Base-by-base conservation (phyloP, 2,329 filamentous ascomycete genomes). In the Fusarium sp. region DNA sequence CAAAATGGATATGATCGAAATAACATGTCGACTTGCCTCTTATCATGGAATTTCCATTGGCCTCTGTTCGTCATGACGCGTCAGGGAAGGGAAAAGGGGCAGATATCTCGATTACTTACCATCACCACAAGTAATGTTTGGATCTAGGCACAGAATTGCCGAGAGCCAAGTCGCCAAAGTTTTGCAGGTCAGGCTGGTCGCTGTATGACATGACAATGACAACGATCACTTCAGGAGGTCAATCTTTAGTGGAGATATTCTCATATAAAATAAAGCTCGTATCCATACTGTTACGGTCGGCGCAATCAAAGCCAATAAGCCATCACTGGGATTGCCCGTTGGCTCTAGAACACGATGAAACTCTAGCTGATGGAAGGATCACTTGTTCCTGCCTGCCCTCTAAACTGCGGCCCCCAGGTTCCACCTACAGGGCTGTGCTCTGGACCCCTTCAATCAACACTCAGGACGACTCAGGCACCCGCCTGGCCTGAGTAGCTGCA, bases 381-480 rank as follows among this genome's bases (percentile, higher is more conserved):
- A 40, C 21, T 33, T 33, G 36, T 41, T 66, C 66, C 61, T n/a
- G n/a, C n/a, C 67, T 56, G 56, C 63, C 58, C 60, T 61, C 48
- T 58, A 62, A 63, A 60, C 50, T 56, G 67, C 57, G 49, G 41
- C 54, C 61, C 53, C 47, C 33, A 55, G 53, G 55, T 52, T 60
- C 71, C 65, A 71, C 71, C 57, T 60, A 50, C 71, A 73, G 70
- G 71, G 71, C 71, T 73, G 69, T 72, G 56, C 56, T 61, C 42
- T 18, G 13, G 54, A 46, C 59, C 60, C 68, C 64, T 71, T 71
- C 57, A 67, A 64, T 67, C 58, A 66, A 58, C 50, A 50, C 51
- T 63, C 36, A 33, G 62, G 49, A 49, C 64, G 59, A 52, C 33
- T 21, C 51, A 58, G 49, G 48, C 33, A 55, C 51, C 49, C 31